Percentiles rank a stretch among this genome's conserved stretches.
Conservation (phyloP, 345 rosid species). For the Crucihimalaya himalaica region DNA sequence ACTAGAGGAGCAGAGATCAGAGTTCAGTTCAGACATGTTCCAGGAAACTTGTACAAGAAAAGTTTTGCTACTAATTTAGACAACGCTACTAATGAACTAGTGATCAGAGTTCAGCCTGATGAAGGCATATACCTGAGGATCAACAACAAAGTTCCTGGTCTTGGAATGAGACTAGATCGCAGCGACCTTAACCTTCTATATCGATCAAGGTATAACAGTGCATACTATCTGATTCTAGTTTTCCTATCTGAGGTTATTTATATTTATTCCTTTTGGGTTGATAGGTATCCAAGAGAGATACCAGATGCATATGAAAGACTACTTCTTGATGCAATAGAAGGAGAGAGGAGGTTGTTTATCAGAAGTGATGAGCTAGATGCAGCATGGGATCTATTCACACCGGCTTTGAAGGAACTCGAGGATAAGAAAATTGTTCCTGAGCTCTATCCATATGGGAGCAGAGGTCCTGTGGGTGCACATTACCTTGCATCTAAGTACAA, state of each 20-base stretch:
- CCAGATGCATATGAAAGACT: slow-evolving; percentile 95
- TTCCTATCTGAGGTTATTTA: background rate
- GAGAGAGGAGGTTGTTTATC: slow-evolving; percentile 78
- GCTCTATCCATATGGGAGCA: slow-evolving; percentile 85
- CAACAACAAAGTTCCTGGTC: slow-evolving; percentile 96
- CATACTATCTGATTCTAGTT: background rate
- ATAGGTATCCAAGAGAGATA: slow-evolving; percentile 72
- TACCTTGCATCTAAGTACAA: slow-evolving; percentile 91
- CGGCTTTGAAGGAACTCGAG: slow-evolving; percentile 69
- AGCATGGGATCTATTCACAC: slow-evolving; percentile 82
- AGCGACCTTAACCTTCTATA: slow-evolving; percentile 83
- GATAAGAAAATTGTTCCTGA: slow-evolving; percentile 70
- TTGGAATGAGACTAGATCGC: slow-evolving; percentile 90
- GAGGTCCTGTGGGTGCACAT: slow-evolving; percentile 90
- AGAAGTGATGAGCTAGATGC: slow-evolving; percentile 94
- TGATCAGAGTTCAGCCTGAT: slow-evolving; percentile 90
- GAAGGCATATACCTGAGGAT: slow-evolving; percentile 95
- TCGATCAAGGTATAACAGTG: slow-evolving; percentile 54
- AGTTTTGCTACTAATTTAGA: slow-evolving; percentile 72
- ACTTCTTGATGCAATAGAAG: slow-evolving; percentile 81
- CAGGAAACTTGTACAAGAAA: slow-evolving; percentile 81
- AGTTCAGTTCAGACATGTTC: slow-evolving; percentile 90
- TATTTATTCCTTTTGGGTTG: background rate
- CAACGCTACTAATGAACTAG: slow-evolving; percentile 86
- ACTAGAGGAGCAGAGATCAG: slow-evolving; percentile 84